Base-by-base conservation (phyloP, 2,329 filamentous ascomycete species). In the Exophiala sp. region DNA sequence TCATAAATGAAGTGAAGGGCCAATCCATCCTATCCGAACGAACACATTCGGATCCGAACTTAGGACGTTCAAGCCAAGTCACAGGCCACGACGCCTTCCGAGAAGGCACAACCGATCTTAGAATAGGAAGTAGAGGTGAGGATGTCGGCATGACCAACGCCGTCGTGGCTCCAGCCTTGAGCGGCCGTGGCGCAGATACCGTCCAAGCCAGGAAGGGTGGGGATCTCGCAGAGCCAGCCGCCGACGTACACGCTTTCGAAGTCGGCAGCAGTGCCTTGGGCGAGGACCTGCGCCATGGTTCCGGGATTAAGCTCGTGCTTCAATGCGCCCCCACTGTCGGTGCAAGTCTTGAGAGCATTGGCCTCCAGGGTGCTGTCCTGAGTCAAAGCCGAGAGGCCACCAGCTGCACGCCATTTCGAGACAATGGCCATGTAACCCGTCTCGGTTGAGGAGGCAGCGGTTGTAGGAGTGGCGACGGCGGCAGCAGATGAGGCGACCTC, bases 401-500 rank as follows among this genome's bases (percentile, higher is more conserved):
- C 51, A 10, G 53, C 55, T 6, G 39, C 18, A 37, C 59, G 57
- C 52, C 51, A 60, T 37, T 57, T 46, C 42, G 39, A 47, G 18
- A 57, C 56, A 40, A 60, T 48, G 24, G 18, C 21, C 46, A 60
- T 48, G 53, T 59, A 59, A 46, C 42, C 53, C 16, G 35, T 41
- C 21, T 18, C 30, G 7, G 27, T 39, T 7, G 38, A 27, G 7
- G 48, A 46, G 19, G 29, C 18, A 29, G 14, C 30, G 16, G 48
- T 24, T 45, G 23, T n/a, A 18, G 70, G 66, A 48, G 70, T 58
- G 49, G 66, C 63, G 43, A 78, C 73, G 22, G 82, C 75, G 47
- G 78, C 78, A 22, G 79, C 76, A 11, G 69, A 62, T 21, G 71
- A 64, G 54, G 72, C 70, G 29, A 23, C 24, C 19, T 14, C 41